phyloP scores from a whole-genome alignment of 2,329 filamentous ascomycete species.

The Cladophialophora psammophila region DNA sequence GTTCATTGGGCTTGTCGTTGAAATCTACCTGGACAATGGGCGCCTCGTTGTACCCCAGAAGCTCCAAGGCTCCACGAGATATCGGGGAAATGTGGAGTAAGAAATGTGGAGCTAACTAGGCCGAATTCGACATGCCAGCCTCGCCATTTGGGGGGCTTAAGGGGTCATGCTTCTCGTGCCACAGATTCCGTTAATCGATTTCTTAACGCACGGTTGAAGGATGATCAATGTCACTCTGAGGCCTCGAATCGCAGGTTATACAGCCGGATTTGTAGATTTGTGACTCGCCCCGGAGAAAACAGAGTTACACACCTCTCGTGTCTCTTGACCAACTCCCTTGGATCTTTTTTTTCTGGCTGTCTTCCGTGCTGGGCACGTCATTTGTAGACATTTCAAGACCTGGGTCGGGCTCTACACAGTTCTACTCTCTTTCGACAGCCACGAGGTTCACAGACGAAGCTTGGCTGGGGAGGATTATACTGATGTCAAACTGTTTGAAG shows the following conservation, averaged over 20 bases:
- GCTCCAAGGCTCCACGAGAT: constrained; percentile 10
- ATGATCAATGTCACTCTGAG: neutral
- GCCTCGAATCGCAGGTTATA: too few relatives aligned
- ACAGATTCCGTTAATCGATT: neutral
- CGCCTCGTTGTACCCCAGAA: neutral
- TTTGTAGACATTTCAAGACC: too few relatives aligned
- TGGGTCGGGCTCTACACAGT: too few relatives aligned
- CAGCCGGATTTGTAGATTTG: too few relatives aligned
- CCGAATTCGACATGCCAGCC: neutral
- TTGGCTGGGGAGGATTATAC: neutral
- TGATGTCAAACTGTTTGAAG: neutral
- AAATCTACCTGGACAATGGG: neutral
- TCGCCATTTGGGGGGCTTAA: neutral
- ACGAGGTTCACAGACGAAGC: too few relatives aligned
- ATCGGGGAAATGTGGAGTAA: constrained; percentile 25
- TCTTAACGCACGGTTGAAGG: neutral
- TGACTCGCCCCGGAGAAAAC: too few relatives aligned
- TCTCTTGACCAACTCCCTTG: too few relatives aligned
- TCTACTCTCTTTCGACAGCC: too few relatives aligned
- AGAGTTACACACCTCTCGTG: too few relatives aligned
- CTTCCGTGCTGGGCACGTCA: too few relatives aligned
- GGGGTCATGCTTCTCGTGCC: neutral
- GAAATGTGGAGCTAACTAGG: constrained; percentile 1
- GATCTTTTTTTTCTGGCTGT: too few relatives aligned
- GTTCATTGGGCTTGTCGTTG: neutral